Evolutionary conservation across 2,329 filamentous ascomycete genomes (phyloP).

Genomic region (Colletotrichum eremochloae): DNA sequence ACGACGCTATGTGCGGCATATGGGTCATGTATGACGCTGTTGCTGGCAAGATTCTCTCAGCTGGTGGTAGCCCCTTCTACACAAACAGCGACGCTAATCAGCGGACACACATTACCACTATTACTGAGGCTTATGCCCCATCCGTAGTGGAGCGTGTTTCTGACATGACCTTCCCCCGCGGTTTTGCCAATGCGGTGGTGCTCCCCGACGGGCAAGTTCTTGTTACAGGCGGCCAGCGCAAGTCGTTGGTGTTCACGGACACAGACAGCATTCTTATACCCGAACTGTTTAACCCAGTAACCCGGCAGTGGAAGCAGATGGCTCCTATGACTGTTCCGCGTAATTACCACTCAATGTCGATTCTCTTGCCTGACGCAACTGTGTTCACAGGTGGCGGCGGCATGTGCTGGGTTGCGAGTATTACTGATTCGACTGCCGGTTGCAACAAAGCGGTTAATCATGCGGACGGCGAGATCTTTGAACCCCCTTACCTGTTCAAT

Average conservation of each 20-base stretch:
- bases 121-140: conserved; percentile 50
- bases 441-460: conserved; percentile 62
- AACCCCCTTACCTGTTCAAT: conserved; percentile 68
- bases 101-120: conserved; percentile 64
- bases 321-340: conserved; percentile 56
- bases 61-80: conserved; percentile 64
- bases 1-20: conserved; percentile 67
- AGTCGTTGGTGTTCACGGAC: conserved; percentile 60
- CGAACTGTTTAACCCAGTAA: conserved; percentile 61
- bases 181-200: conserved; percentile 60
- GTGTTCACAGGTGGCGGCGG: conserved; percentile 67
- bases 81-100: conserved; percentile 55
- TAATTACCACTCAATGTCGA: conserved; percentile 63
- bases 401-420: conserved; percentile 56
- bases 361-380: conserved; percentile 64
- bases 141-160: conserved; percentile 48
- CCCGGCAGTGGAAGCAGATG: conserved; percentile 55
- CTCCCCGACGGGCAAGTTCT: conserved; percentile 63
- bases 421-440: conserved; percentile 47
- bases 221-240: conserved; percentile 61
- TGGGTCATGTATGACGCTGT: conserved; percentile 71
- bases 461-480: conserved; percentile 67
- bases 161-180: conserved; percentile 54
- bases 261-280: conserved; percentile 55
- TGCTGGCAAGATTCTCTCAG: conserved; percentile 67